Evolutionary conservation across 495 filamentous ascomycete species (phyloP).

Genomic region (Zalerion maritima): DNA sequence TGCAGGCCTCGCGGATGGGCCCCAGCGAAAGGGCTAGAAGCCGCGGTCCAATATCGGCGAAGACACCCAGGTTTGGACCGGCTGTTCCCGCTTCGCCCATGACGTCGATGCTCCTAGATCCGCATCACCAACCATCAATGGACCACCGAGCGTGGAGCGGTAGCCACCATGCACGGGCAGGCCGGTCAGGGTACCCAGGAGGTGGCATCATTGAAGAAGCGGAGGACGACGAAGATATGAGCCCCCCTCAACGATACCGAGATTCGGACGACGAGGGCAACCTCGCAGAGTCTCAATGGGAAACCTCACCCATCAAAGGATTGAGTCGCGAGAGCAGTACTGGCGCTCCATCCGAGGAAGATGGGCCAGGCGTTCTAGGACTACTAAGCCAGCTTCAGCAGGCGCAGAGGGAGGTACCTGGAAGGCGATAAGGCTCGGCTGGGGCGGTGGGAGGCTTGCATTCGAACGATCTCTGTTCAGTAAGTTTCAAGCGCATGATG

Average conservation of each 20-base stretch:
- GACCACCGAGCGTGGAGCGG: slow-evolving; percentile 32
- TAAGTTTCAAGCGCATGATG: neutral
- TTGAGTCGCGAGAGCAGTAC: slow-evolving; percentile 28
- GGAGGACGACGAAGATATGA: slow-evolving; percentile 45
- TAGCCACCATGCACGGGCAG: slow-evolving; percentile 24
- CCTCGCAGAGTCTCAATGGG: slow-evolving; percentile 39
- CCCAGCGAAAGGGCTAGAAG: slow-evolving; percentile 25
- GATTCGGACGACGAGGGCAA: slow-evolving; percentile 25
- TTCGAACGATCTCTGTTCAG: neutral
- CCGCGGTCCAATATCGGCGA: slow-evolving; percentile 7
- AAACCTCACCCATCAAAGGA: slow-evolving; percentile 26
- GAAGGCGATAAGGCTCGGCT: too few relatives aligned
- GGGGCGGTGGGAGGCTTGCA: too few relatives aligned
- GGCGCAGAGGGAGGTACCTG: slow-evolving; percentile 61
- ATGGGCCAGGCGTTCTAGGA: slow-evolving; percentile 58
- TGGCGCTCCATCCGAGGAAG: slow-evolving; percentile 19
- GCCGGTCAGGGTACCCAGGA: slow-evolving; percentile 26
- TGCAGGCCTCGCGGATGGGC: slow-evolving; percentile 35
- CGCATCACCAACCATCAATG: slow-evolving; percentile 74
- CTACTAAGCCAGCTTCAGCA: slow-evolving; percentile 85
- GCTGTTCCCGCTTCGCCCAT: slow-evolving; percentile 36
- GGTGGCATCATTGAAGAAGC: slow-evolving; percentile 33
- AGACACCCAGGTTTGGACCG: slow-evolving; percentile 19
- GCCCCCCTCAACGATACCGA: too few relatives aligned
- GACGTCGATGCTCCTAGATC: slow-evolving; percentile 68